Evolutionary conservation across 441 rosid species (phyloP).

Genomic region (Gossypium trilobum): DNA sequence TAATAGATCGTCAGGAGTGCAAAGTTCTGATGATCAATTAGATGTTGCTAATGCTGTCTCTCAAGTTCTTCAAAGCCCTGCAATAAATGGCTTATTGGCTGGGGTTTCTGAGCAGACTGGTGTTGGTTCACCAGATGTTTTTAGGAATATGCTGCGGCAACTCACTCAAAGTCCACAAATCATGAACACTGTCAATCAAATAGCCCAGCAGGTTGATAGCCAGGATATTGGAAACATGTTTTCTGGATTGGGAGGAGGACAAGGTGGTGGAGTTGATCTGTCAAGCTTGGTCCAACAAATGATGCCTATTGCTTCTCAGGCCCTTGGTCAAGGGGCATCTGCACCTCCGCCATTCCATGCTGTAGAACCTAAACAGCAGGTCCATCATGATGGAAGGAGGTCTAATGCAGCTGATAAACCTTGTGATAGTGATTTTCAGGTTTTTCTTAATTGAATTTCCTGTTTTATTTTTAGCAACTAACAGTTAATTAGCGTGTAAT

Average conservation of each 20-base stretch:
- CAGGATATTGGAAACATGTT: conserved; percentile 70
- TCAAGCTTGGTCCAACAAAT: conserved; percentile 82
- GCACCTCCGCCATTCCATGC: conserved; percentile 12
- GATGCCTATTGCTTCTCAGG: conserved; percentile 94
- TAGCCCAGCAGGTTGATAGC: conserved; percentile 80
- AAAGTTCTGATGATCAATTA: conserved; percentile 32
- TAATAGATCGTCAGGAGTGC: conserved; percentile 20
- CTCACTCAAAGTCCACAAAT: conserved; percentile 74
- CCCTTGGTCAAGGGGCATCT: conserved; percentile 45
- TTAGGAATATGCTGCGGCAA: conserved; percentile 79
- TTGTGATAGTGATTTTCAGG: conserved; percentile 40
- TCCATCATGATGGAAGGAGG: conserved; percentile 21
- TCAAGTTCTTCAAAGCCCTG: conserved; percentile 61
- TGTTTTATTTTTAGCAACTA: background rate
- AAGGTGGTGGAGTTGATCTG: conserved; percentile 61
- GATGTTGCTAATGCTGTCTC: conserved; percentile 55
- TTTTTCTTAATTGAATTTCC: conserved; percentile 16
- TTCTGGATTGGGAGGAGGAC: conserved; percentile 51
- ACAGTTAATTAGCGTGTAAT: background rate
- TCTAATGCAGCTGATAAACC: conserved; percentile 19
- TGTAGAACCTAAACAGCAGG: conserved; percentile 27
- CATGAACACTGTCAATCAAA: conserved; percentile 73
- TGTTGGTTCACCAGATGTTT: conserved; percentile 62
- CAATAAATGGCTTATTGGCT: conserved; percentile 54
- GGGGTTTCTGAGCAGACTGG: conserved; percentile 76